phyloP scores from a whole-genome alignment of 371 early-diverging fungal genomes.

The Mortierella sp. region DNA sequence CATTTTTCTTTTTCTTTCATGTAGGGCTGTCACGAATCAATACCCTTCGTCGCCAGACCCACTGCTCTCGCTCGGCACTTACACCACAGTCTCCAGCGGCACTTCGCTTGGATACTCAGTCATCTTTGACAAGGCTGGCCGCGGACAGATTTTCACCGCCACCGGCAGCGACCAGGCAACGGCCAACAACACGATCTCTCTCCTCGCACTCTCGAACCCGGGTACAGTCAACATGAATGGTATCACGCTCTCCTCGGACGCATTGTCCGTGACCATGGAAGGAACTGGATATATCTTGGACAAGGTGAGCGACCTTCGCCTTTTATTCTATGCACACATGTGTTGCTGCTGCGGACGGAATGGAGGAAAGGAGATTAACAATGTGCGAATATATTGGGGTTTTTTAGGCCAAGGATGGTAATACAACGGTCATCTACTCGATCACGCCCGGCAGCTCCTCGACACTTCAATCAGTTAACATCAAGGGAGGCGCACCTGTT shows the following conservation, averaged over 20 bases:
- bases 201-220: background rate
- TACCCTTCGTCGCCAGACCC: background rate
- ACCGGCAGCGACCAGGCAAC: background rate
- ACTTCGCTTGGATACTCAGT: background rate
- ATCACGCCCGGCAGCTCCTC: background rate
- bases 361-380: background rate
- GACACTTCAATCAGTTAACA: background rate
- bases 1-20: background rate
- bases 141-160: background rate
- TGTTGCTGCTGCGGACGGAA: background rate
- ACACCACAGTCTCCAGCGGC: background rate
- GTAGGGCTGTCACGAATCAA: background rate
- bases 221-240: background rate
- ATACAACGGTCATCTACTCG: background rate
- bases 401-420: background rate
- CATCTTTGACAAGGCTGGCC: background rate
- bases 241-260: background rate
- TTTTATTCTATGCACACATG: background rate
- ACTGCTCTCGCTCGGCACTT: background rate
- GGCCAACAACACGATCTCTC: background rate
- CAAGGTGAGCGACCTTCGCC: background rate
- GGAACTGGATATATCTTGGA: conserved; percentile 2
- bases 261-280: background rate
- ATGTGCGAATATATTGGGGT: background rate
- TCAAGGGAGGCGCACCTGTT: background rate